phyloP scores from a whole-genome alignment of 805 yeast species.

The Metschnikowia lachancei region DNA sequence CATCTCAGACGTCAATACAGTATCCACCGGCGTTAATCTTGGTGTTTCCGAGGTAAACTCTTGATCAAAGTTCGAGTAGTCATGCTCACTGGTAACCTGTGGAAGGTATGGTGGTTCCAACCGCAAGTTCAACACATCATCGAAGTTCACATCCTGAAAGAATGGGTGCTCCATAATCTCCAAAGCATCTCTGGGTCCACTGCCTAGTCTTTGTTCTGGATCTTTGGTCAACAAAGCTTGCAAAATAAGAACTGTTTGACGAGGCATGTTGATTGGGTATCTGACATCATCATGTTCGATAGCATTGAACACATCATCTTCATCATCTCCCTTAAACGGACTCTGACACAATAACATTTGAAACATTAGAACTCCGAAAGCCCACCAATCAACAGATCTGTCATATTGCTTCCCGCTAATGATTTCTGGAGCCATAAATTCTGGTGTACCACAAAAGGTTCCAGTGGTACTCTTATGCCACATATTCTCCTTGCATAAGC shows the following conservation, averaged over 20 bases:
- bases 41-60: constrained; percentile 95
- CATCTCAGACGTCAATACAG: constrained; percentile 77
- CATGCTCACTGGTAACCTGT: constrained; percentile 80
- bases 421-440: constrained; percentile 98
- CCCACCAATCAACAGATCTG: constrained; percentile 99
- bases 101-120: constrained; percentile 91
- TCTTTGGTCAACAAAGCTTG: constrained; percentile 90
- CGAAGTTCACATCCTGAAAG: constrained; percentile 85
- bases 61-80: constrained; percentile 88
- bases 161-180: constrained; percentile 96
- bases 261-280: constrained; percentile 96
- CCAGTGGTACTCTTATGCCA: constrained; percentile 81
- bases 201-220: constrained; percentile 79
- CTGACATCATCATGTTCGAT: constrained; percentile 94
- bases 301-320: constrained; percentile 95
- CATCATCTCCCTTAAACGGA: constrained; percentile 96
- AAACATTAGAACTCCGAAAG: constrained; percentile 92
- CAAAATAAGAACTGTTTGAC: constrained; percentile 90
- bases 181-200: constrained; percentile 82
- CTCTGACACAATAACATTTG: constrained; percentile 96
- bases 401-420: constrained; percentile 89
- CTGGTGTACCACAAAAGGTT: constrained; percentile 99
- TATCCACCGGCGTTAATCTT: constrained; percentile 89
- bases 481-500: constrained; percentile 93
- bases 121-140: constrained; percentile 68